Evolutionary conservation across 23 red algal species (phyloP).

Genomic region (Gracilariopsis chorda): DNA sequence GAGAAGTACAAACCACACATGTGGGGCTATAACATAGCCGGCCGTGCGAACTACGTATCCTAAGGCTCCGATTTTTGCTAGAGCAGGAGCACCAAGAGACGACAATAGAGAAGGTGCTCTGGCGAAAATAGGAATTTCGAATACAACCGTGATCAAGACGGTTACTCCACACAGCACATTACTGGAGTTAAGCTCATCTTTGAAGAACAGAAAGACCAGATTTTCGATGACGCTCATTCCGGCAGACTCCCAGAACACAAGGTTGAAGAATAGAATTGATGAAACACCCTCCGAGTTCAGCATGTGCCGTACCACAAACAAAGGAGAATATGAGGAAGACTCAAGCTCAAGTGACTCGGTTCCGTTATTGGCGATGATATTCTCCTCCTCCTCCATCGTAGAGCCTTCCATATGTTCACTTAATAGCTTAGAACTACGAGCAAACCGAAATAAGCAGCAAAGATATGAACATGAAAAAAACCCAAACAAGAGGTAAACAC

Average conservation of each 20-base stretch:
- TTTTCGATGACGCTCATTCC: constrained; percentile 67
- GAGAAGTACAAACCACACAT: constrained; percentile 46
- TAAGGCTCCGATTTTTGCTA: constrained; percentile 47
- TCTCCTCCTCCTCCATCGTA: background rate
- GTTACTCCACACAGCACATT: constrained; percentile 42
- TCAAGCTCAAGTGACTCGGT: too few species aligned
- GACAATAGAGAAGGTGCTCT: constrained; percentile 6
- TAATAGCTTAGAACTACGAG: background rate
- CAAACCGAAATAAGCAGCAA: background rate
- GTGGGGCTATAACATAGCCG: constrained; percentile 47
- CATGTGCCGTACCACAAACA: background rate
- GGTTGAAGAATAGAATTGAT: constrained; percentile 27
- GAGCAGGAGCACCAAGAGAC: constrained; percentile 28
- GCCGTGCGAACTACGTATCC: constrained; percentile 50
- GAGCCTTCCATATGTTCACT: background rate
- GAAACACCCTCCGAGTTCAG: background rate
- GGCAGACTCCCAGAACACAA: constrained; percentile 43
- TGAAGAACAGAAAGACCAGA: constrained; percentile 59
- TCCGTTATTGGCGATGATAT: too few species aligned
- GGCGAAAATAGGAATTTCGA: constrained; percentile 71
- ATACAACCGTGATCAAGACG: constrained; percentile 69
- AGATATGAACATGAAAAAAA: background rate
- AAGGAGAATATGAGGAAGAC: too few species aligned
- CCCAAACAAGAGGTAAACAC: constrained; percentile 19
- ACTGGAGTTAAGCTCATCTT: constrained; percentile 48